A percentile compares a stretch with the other conserved stretches of the same genome.
Evolutionary conservation across 31 red algal genomes (phyloP).

Genomic region (Endocladia muricata): DNA sequence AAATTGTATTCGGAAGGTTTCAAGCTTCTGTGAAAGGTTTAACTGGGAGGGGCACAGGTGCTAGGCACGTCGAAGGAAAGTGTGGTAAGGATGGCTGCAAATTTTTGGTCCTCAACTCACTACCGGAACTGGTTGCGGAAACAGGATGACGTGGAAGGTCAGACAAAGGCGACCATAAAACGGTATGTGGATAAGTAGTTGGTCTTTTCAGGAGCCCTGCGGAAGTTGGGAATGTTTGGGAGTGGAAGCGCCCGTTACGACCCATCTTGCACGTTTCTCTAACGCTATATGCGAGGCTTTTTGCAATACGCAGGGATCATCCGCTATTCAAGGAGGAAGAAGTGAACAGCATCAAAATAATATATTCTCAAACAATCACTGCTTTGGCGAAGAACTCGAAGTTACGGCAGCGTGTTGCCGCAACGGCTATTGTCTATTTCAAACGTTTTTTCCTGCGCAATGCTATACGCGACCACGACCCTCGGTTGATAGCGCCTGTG

Average conservation of each 20-base stretch:
- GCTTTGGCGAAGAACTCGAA: constrained; percentile 52
- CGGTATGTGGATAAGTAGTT: too few relatives aligned
- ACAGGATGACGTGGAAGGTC: constrained; percentile 34
- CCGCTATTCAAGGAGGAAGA: constrained; percentile 49
- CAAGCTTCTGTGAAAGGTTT: too few relatives aligned
- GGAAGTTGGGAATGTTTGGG: too few relatives aligned
- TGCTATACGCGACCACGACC: constrained; percentile 54
- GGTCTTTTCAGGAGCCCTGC: too few relatives aligned
- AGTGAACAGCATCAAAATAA: constrained; percentile 44
- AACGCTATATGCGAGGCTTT: neutral
- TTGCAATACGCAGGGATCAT: constrained; percentile 12
- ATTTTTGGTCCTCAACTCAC: constrained; percentile 83
- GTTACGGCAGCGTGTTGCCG: constrained; percentile 69
- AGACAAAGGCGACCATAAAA: constrained; percentile 46
- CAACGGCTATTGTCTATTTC: constrained; percentile 80
- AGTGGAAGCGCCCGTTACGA: neutral
- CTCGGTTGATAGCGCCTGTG: constrained; percentile 70
- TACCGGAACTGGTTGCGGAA: constrained; percentile 72
- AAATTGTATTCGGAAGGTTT: too few relatives aligned
- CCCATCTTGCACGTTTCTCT: neutral
- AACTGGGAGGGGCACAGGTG: too few relatives aligned
- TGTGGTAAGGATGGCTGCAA: constrained; percentile 60
- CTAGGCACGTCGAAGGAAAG: too few relatives aligned
- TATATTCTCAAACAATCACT: constrained; percentile 61
- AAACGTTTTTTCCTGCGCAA: constrained; percentile 66